Evolutionary conservation across 1,139 yeast genomes (phyloP).

Genomic region (Kodamaea derodonti): DNA sequence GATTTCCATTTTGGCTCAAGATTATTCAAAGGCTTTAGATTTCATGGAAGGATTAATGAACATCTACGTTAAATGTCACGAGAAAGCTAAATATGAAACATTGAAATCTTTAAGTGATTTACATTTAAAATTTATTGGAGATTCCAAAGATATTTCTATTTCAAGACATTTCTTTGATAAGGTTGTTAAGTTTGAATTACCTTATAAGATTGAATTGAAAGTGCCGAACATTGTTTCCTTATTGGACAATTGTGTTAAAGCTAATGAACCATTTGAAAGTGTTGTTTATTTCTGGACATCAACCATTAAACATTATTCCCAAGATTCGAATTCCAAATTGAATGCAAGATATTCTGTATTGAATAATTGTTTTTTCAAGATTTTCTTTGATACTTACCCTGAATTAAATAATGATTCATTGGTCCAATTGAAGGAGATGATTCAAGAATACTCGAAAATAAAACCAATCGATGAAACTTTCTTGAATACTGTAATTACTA

Average conservation of each 20-base stretch:
- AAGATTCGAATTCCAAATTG: constrained; percentile 25
- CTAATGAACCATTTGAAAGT: constrained; percentile 54
- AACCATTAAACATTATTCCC: constrained; percentile 55
- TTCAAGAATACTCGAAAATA: constrained; percentile 52
- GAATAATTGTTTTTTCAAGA: constrained; percentile 64
- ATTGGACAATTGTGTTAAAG: constrained; percentile 58
- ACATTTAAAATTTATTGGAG: constrained; percentile 78
- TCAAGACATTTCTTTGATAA: constrained; percentile 73
- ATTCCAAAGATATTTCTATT: constrained; percentile 67
- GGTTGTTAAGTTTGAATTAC: constrained; percentile 64
- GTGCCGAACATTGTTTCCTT: constrained; percentile 72
- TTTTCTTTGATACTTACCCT: constrained; percentile 62
- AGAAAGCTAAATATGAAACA: constrained; percentile 14
- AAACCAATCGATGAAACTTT: constrained; percentile 70
- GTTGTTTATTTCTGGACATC: constrained; percentile 63
- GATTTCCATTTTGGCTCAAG: constrained; percentile 38
- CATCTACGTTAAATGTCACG: constrained; percentile 20
- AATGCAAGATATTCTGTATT: constrained; percentile 65
- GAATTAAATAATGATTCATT: constrained; percentile 55
- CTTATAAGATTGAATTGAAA: constrained; percentile 68
- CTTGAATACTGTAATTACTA: constrained; percentile 71
- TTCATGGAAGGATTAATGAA: constrained; percentile 35
- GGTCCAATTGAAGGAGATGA: constrained; percentile 52
- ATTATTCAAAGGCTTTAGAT: constrained; percentile 39
- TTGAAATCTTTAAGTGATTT: constrained; percentile 46